These are phyloP conservation scores for Paecilomyces formosus DNA, from an alignment of 2,329 filamentous ascomycete genomes.

Conservation along the genomic window DNA sequence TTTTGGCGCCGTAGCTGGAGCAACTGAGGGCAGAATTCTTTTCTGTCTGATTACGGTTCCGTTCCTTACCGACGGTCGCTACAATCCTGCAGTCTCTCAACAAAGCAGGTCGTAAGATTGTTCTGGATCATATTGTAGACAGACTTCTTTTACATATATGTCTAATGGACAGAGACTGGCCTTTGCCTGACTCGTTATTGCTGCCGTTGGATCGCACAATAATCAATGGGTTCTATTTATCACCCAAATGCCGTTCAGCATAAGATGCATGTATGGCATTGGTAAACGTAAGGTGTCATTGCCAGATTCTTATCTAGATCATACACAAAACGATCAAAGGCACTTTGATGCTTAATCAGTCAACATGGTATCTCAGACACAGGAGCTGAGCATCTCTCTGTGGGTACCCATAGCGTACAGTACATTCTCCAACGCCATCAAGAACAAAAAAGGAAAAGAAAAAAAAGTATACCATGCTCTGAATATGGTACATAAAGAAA, in stretches of 20 bases:
- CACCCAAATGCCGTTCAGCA: no score
- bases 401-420: background rate
- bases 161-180: background rate
- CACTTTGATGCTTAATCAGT: background rate
- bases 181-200: background rate
- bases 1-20: slow-evolving; percentile 57
- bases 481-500: slow-evolving; percentile 9
- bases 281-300: background rate
- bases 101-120: background rate
- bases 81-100: slow-evolving; percentile 33
- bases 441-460: no score
- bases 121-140: background rate
- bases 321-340: background rate
- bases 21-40: slow-evolving; percentile 41
- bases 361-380: background rate
- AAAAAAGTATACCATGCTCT: background rate
- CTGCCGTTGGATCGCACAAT: no score
- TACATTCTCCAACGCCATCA: background rate
- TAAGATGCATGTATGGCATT: background rate
- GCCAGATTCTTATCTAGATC: background rate
- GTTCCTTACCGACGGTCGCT: slow-evolving; percentile 62
- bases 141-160: background rate
- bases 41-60: slow-evolving; percentile 46
- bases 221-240: no score
- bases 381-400: background rate